These are phyloP conservation scores for Ustilago lituana DNA, from an alignment of 1,284 basidiomycete genomes.

Conservation along the genomic window DNA sequence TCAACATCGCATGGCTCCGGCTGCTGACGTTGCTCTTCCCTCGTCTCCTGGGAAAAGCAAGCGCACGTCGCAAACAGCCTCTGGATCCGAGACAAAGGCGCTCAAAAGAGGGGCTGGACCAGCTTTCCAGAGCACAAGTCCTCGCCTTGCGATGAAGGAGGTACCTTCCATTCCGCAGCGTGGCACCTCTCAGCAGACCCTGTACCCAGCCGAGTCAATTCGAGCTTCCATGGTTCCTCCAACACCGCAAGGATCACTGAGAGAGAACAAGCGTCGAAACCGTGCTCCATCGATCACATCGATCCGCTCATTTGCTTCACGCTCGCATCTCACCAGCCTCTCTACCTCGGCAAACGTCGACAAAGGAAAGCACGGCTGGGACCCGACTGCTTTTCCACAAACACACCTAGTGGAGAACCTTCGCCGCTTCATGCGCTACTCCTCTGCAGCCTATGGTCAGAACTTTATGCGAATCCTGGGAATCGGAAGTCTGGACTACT, in stretches of 20 bases:
- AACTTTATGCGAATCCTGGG: constrained; percentile 70
- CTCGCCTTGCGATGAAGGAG: constrained; percentile 21
- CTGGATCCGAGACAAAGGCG: constrained; percentile 7
- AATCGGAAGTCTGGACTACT: constrained; percentile 69
- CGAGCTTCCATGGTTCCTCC: constrained; percentile 5
- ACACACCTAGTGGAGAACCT: constrained; percentile 70
- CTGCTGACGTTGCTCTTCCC: not conserved
- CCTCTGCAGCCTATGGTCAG: constrained; percentile 61
- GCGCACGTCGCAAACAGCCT: not conserved
- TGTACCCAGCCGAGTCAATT: constrained; percentile 5
- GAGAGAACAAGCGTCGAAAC: constrained; percentile 37
- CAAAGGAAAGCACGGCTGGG: constrained; percentile 23
- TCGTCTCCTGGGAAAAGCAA: constrained; percentile 20
- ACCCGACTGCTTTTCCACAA: constrained; percentile 66
- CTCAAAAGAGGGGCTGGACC: constrained; percentile 1
- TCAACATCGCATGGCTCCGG: not conserved
- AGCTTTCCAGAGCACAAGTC: not conserved
- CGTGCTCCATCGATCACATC: constrained; percentile 55
- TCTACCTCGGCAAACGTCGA: constrained; percentile 24
- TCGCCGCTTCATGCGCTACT: constrained; percentile 70
- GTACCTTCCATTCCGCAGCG: constrained; percentile 31
- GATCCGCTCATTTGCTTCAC: constrained; percentile 52
- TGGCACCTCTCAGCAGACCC: constrained; percentile 19
- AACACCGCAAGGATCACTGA: constrained; percentile 27
- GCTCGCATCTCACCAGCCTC: constrained; percentile 37